These are phyloP conservation scores for Neopestalotiopsis sp. DNA, from an alignment of 2,329 filamentous ascomycete species.

Conservation along the genomic window DNA sequence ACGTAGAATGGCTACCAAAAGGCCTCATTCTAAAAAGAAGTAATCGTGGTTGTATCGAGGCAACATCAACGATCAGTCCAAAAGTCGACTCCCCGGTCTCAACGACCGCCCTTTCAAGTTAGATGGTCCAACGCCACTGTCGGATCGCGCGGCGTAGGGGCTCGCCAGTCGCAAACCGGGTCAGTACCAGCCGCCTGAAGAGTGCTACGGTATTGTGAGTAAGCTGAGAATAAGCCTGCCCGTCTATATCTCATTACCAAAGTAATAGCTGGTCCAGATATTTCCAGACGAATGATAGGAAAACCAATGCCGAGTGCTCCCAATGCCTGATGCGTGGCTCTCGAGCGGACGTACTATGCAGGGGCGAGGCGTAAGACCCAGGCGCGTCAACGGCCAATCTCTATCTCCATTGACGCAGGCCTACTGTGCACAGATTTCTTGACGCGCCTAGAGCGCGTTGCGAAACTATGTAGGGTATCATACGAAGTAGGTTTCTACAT, in stretches of 20 bases:
- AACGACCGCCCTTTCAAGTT: background rate
- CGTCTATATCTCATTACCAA: too few species aligned
- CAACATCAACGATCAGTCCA: too few species aligned
- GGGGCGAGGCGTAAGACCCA: background rate
- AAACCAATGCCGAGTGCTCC: background rate
- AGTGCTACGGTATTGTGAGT: too few species aligned
- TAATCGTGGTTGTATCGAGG: too few species aligned
- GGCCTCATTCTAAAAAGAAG: too few species aligned
- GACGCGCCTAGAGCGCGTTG: background rate
- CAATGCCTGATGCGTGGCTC: background rate
- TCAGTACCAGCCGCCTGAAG: background rate
- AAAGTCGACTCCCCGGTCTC: background rate
- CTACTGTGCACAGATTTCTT: background rate
- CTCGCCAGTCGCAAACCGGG: background rate
- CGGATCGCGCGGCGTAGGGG: background rate
- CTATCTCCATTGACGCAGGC: background rate
- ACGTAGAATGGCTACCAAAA: too few species aligned
- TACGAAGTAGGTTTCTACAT: background rate
- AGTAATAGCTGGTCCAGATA: background rate
- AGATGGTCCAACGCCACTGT: background rate
- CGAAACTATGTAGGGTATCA: background rate
- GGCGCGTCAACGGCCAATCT: background rate
- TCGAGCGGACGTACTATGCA: background rate
- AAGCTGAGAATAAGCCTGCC: too few species aligned
- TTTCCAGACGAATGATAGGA: background rate